A percentile compares a stretch with the other conserved stretches of the same genome.
These are phyloP conservation scores for Puccinia polysora DNA, from an alignment of 1,284 basidiomycete species.

Conservation along the genomic window DNA sequence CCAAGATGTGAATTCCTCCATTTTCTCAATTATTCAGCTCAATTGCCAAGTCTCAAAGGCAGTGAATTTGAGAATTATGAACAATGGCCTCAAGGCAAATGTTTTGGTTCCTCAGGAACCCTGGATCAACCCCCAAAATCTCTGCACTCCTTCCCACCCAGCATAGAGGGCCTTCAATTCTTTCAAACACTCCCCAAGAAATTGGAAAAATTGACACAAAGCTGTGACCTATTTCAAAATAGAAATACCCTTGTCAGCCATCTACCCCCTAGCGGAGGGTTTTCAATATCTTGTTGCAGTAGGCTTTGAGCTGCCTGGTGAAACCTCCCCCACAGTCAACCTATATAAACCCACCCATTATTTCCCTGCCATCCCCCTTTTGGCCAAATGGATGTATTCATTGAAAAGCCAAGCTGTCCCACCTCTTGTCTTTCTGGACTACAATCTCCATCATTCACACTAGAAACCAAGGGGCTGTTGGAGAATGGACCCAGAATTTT, in stretches of 20 bases:
- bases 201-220: background rate
- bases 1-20: background rate
- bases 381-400: background rate
- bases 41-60: conserved; percentile 12
- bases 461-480: background rate
- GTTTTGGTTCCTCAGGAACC: conserved; percentile 14
- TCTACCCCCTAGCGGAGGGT: background rate
- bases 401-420: background rate
- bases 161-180: background rate
- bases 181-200: background rate
- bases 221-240: background rate
- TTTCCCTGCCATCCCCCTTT: background rate
- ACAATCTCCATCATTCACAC: background rate
- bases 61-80: background rate
- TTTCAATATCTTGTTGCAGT: background rate
- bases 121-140: background rate
- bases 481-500: background rate
- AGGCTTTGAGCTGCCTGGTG: background rate
- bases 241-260: background rate
- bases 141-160: background rate
- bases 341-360: conserved; percentile 11
- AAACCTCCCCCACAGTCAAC: background rate
- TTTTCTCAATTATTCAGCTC: conserved; percentile 15
- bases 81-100: background rate
- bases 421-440: background rate